These are phyloP conservation scores for Rhodosporidiobolus odoratus DNA, from an alignment of 768 basidiomycete species.

Conservation along the genomic window DNA sequence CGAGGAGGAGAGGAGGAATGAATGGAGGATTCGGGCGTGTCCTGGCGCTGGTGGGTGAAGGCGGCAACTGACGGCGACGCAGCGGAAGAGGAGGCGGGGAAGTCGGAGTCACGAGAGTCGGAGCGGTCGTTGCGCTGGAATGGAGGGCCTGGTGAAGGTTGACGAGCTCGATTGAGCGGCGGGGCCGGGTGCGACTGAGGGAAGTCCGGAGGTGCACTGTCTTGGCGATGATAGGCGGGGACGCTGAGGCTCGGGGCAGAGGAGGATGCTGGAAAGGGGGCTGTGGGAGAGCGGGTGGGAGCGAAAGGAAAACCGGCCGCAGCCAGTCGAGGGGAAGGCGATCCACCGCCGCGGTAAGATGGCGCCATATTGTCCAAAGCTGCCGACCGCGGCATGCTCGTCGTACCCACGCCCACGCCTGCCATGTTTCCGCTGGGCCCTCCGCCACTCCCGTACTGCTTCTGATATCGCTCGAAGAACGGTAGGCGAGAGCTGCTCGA, in stretches of 20 bases:
- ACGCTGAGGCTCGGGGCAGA: not conserved
- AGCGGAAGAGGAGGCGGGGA: too few relatives aligned
- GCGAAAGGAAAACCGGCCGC: not conserved
- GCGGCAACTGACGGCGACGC: not conserved
- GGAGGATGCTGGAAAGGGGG: not conserved
- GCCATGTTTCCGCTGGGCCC: not conserved
- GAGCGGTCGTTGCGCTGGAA: not conserved
- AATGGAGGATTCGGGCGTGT: not conserved
- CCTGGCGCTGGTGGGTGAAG: not conserved
- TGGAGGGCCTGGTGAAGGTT: not conserved
- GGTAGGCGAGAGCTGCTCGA: slow-evolving; percentile 17
- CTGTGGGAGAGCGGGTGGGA: not conserved
- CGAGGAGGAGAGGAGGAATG: not conserved
- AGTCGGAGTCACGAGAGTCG: not conserved
- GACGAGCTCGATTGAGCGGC: too few relatives aligned
- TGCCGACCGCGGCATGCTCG: not conserved
- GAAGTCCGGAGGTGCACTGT: not conserved
- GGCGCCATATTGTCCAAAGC: not conserved
- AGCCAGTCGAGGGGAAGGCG: not conserved
- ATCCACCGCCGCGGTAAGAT: not conserved
- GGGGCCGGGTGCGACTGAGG: not conserved
- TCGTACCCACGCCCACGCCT: not conserved
- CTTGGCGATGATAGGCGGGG: not conserved
- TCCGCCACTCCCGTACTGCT: not conserved
- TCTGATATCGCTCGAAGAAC: slow-evolving; percentile 36